Conservation (phyloP, 768 basidiomycete species). For the Coprinopsis marcescibilis region DNA sequence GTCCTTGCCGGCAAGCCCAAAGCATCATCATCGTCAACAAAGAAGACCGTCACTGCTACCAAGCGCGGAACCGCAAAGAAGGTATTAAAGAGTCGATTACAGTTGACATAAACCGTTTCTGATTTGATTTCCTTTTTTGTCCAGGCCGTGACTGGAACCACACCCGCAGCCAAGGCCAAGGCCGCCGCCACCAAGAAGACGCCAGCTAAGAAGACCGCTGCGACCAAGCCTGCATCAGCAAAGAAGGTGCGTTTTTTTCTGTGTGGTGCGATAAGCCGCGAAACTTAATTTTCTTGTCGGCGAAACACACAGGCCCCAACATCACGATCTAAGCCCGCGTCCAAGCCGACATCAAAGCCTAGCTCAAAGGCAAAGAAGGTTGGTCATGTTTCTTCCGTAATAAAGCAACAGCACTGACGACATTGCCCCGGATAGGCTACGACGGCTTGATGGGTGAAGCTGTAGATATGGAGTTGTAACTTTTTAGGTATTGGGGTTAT, state of each 20-base stretch:
- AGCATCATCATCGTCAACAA: conserved; percentile 11
- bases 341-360: conserved; percentile 22
- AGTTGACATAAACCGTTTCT: conserved; percentile 2
- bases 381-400: background rate
- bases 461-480: conserved; percentile 10
- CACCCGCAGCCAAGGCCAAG: conserved; percentile 35
- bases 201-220: conserved; percentile 28
- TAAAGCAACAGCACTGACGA: background rate
- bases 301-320: conserved; percentile 8
- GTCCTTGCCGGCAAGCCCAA: conserved; percentile 20
- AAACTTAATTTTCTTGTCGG: background rate
- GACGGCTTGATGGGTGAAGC: conserved; percentile 8
- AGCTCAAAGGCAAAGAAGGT: conserved; percentile 31
- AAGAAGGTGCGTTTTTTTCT: conserved; percentile 23
- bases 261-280: conserved; percentile 2
- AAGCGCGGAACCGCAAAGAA: conserved; percentile 61
- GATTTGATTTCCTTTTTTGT: conserved; percentile 5
- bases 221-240: conserved; percentile 25
- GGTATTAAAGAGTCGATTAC: conserved; percentile 27
- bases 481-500: background rate
- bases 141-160: conserved; percentile 49
- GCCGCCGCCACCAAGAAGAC: conserved; percentile 32
- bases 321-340: conserved; percentile 25
- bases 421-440: background rate
- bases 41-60: conserved; percentile 24